Base-by-base conservation (phyloP, 1,284 basidiomycete genomes). In the Apiotrichum sp. region DNA sequence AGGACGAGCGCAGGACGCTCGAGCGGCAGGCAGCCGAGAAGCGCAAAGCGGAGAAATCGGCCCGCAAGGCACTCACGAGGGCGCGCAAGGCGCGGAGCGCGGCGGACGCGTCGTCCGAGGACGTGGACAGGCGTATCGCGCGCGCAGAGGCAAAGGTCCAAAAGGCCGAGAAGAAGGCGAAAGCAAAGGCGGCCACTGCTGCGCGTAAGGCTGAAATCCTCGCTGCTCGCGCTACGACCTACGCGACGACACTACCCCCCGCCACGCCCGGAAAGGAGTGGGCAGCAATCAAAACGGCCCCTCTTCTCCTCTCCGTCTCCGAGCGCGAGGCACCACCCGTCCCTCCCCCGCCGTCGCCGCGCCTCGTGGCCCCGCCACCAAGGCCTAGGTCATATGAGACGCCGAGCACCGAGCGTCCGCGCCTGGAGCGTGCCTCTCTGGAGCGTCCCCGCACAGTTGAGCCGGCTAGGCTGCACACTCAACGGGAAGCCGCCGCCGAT, bases 131-230 rank as follows among this genome's bases (percentile, higher is more conserved):
- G 44, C 34, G 33, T 10, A 35, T 16, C 4, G 33, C 29, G 32
- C 40, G 48, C 33, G 46, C 41, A 3, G 14, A 13, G 9, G 10
- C 33, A n/a, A 50, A 59, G 47, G 53, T 53, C 7, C n/a, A 36
- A 14, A 52, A 53, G 34, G 51, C 50, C 10, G 39, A 46, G 35
- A 39, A 42, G 39, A 35, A 33, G 2, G 53, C 57, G 4, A 34
- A 48, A n/a, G 39, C n/a, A 31, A 43, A 45, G 29, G 39, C 50
- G 1, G 45, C 47, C 22, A 52, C 36, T 14, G 53, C 57, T 0
- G 47, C 13, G 33, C 33, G 6, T 1, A 11, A 10, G 5, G 45
- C 47, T 16, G n/a, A 48, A 36, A 11, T 38, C 16, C 47, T 48
- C 9, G 47, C 47, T 0, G 31, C 47, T 1, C 16, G 35, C 3